Evolutionary conservation across 2,329 filamentous ascomycete genomes (phyloP).

Genomic region (Lasiodiplodia sp.): DNA sequence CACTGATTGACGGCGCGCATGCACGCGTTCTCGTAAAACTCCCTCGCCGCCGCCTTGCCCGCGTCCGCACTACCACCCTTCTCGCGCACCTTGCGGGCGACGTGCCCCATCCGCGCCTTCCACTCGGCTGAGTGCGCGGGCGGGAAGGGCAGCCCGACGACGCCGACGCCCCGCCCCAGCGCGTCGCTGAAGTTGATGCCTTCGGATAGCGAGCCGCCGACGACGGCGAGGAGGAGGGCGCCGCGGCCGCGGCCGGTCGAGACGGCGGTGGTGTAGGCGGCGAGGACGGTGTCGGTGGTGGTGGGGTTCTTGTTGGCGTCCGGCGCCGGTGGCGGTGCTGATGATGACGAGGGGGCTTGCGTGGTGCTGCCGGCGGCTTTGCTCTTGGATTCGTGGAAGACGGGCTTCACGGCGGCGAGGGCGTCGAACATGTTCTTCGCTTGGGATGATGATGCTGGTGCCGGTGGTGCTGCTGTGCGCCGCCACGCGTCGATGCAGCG

Average conservation of each 20-base stretch:
- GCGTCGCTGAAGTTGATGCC: constrained; percentile 97
- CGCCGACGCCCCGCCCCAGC: constrained; percentile 85
- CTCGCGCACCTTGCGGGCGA: constrained; percentile 67
- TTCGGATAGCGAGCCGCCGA: constrained; percentile 94
- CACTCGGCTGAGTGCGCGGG: constrained; percentile 90
- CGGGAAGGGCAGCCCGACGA: constrained; percentile 92
- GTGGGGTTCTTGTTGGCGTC: too few relatives aligned
- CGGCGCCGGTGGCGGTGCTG: constrained; percentile 29
- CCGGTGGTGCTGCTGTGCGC: constrained; percentile 11
- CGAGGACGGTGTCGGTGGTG: constrained; percentile 72
- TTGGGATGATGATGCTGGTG: constrained; percentile 16
- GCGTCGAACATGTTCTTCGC: constrained; percentile 64
- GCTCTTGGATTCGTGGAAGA: constrained; percentile 46
- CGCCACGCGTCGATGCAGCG: constrained; percentile 64
- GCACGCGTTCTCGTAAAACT: constrained; percentile 93
- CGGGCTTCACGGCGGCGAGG: constrained; percentile 64
- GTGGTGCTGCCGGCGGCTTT: not conserved
- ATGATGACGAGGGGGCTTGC: not conserved
- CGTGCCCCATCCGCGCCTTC: constrained; percentile 89
- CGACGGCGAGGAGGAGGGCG: constrained; percentile 84
- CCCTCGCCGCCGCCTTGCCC: constrained; percentile 63
- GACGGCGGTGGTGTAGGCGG: constrained; percentile 75
- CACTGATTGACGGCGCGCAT: constrained; percentile 98
- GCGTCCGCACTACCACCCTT: constrained; percentile 43
- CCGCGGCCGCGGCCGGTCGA: constrained; percentile 61